These are phyloP conservation scores for Erysiphe pulchra DNA, from an alignment of 2,329 filamentous ascomycete species.

Conservation along the genomic window DNA sequence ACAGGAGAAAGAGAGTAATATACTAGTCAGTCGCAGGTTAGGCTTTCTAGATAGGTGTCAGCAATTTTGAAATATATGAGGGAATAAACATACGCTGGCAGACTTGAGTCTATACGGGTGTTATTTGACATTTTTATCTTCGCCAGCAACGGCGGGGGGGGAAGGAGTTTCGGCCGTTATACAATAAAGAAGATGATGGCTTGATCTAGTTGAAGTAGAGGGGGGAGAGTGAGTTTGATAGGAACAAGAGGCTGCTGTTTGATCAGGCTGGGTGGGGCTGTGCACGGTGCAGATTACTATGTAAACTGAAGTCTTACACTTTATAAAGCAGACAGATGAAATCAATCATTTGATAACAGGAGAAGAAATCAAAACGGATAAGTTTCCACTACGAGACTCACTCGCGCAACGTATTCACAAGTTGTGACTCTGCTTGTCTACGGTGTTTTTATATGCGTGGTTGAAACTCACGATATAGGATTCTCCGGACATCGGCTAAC, in stretches of 20 bases:
- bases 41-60: conserved; percentile 30
- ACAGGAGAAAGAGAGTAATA: conserved; percentile 11
- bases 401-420: too few relatives aligned
- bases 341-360: too few relatives aligned
- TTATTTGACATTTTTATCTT: conserved; percentile 18
- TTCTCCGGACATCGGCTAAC: too few relatives aligned
- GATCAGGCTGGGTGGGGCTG: neutral
- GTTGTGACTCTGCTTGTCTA: too few relatives aligned
- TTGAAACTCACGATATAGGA: too few relatives aligned
- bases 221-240: neutral
- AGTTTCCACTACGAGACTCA: too few relatives aligned
- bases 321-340: too few relatives aligned
- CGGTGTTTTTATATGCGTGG: too few relatives aligned
- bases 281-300: neutral
- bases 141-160: conserved; percentile 10
- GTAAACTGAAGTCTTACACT: too few relatives aligned
- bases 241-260: neutral
- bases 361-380: too few relatives aligned
- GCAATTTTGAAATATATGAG: conserved; percentile 3
- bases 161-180: conserved; percentile 8
- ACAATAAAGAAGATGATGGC: neutral
- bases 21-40: conserved; percentile 87
- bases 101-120: conserved; percentile 30
- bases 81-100: conserved; percentile 27
- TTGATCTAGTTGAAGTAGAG: neutral